Evolutionary conservation across 2,329 filamentous ascomycete genomes (phyloP).

Genomic region (Bipolaris victoriae): DNA sequence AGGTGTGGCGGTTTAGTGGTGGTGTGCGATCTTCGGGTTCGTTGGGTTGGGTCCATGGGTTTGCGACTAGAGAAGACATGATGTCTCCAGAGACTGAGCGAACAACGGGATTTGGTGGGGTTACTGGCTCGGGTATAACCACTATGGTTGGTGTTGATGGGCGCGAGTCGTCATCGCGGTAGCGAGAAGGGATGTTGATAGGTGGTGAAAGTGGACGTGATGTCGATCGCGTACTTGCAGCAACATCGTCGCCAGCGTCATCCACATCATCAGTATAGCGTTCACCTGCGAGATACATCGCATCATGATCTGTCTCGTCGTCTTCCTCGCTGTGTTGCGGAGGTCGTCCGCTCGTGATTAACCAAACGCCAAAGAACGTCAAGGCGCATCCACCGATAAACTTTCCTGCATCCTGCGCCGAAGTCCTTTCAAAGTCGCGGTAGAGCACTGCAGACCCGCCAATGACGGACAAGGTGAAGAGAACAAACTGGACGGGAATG

Average conservation of each 20-base stretch:
- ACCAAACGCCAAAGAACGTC: constrained; percentile 95
- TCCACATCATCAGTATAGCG: constrained; percentile 40
- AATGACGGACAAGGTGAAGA: constrained; percentile 95
- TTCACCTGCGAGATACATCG: constrained; percentile 52
- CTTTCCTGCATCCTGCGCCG: constrained; percentile 73
- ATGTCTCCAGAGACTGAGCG: constrained; percentile 18
- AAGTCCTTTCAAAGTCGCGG: constrained; percentile 89
- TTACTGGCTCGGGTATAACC: constrained; percentile 25
- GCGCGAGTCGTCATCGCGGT: constrained; percentile 20
- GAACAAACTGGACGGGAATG: constrained; percentile 95
- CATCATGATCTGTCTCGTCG: constrained; percentile 50
- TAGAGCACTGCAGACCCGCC: constrained; percentile 92
- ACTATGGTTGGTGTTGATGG: constrained; percentile 37
- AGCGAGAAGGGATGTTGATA: constrained; percentile 24
- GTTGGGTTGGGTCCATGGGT: constrained; percentile 37
- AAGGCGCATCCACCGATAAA: constrained; percentile 90
- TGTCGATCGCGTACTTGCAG: constrained; percentile 22
- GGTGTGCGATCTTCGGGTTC: constrained; percentile 7
- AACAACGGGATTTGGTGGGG: constrained; percentile 13
- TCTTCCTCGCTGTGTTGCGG: constrained; percentile 55
- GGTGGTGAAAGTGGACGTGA: constrained; percentile 32
- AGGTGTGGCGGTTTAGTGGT: constrained; percentile 32
- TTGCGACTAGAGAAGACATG: constrained; percentile 33
- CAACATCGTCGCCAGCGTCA: constrained; percentile 11
- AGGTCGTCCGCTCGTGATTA: constrained; percentile 84